A percentile compares a stretch with the other conserved stretches of the same genome.
Conservation (phyloP, 768 basidiomycete genomes). For the Tricholomella constricta region DNA sequence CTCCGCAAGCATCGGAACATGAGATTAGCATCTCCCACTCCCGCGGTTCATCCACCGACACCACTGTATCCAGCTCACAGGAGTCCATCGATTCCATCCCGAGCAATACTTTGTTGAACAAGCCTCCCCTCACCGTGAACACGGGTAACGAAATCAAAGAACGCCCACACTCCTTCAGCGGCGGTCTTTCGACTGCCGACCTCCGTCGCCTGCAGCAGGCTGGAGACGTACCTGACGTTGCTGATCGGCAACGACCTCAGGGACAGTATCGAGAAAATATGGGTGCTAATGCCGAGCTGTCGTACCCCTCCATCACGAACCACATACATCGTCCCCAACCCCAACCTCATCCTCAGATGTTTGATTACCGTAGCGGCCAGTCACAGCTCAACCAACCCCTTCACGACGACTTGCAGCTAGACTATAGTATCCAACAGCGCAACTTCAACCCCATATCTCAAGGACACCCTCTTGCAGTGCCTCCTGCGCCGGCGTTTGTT, state of each 20-base stretch:
- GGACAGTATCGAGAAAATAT: conserved; percentile 49
- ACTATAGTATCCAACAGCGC: conserved; percentile 62
- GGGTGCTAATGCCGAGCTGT: conserved; percentile 40
- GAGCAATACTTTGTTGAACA: conserved; percentile 59
- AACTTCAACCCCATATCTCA: conserved; percentile 50
- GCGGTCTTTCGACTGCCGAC: conserved; percentile 73
- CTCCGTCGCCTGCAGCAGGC: conserved; percentile 74
- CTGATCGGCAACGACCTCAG: conserved; percentile 46
- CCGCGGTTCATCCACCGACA: conserved; percentile 82
- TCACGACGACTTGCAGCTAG: conserved; percentile 51
- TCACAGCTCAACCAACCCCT: conserved; percentile 32
- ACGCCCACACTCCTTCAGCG: conserved; percentile 81
- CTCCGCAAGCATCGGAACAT: conserved; percentile 69
- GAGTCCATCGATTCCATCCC: conserved; percentile 52
- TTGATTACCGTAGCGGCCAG: conserved; percentile 47
- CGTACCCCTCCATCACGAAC: conserved; percentile 70
- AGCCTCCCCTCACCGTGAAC: conserved; percentile 55
- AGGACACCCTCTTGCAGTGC: conserved; percentile 28
- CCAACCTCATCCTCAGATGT: conserved; percentile 47
- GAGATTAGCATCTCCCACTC: conserved; percentile 71
- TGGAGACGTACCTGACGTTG: conserved; percentile 45
- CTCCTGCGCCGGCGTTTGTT: conserved; percentile 47
- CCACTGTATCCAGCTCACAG: conserved; percentile 60
- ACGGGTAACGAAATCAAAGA: conserved; percentile 64
- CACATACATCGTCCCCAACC: conserved; percentile 57